Percentiles rank a stretch among this genome's conserved stretches.
phyloP scores from a whole-genome alignment of 306 rosid genomes.

The Trifolium fragiferum region DNA sequence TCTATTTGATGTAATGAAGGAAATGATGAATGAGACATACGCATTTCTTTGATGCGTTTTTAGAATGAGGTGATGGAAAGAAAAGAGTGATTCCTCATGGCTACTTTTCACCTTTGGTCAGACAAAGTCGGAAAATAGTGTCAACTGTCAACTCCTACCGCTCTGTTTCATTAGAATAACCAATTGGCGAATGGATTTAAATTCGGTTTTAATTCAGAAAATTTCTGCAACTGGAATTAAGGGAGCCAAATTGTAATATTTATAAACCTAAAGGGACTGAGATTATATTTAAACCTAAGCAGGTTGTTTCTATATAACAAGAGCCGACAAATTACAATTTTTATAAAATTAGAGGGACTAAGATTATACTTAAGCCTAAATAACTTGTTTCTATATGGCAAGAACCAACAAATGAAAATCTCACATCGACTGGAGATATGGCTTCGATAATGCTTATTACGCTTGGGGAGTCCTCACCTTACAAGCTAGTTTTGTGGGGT shows the following conservation, averaged over 20 bases:
- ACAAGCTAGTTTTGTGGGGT: background rate
- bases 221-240: constrained; percentile 26
- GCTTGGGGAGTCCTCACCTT: background rate
- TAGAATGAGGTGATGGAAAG: constrained; percentile 16
- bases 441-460: background rate
- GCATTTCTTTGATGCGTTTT: constrained; percentile 9
- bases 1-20: constrained; percentile 22
- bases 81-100: constrained; percentile 9
- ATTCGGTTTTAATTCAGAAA: constrained; percentile 12
- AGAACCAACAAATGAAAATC: background rate
- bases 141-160: constrained; percentile 8
- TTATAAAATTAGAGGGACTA: constrained; percentile 4
- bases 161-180: constrained; percentile 16
- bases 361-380: constrained; percentile 10
- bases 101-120: background rate
- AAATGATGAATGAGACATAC: constrained; percentile 1
- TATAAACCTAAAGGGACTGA: constrained; percentile 1
- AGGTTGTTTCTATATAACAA: background rate
- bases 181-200: background rate
- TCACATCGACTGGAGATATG: background rate
- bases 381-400: constrained; percentile 16
- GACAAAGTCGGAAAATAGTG: constrained; percentile 19
- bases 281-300: background rate
- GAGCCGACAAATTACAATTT: constrained; percentile 13
- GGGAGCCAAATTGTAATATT: constrained; percentile 26